Base-by-base conservation (phyloP, 2,329 filamentous ascomycete genomes). In the Colletotrichum orbiculare region DNA sequence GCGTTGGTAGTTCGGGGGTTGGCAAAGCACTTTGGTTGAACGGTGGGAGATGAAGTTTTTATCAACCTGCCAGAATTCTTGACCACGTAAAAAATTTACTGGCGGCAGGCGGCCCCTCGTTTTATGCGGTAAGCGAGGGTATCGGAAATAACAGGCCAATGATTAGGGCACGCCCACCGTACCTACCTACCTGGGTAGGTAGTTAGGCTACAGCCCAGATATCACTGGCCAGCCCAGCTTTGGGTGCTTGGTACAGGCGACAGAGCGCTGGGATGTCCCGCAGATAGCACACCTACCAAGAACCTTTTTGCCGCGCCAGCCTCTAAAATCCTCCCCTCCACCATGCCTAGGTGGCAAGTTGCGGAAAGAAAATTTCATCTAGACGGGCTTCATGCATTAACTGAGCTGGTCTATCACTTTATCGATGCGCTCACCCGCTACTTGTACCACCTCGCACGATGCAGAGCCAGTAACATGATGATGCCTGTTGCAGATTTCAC, bases 11-110 rank as follows among this genome's bases (percentile, higher is more conserved):
- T 65, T 61, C 52, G 65, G 67, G 67, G 63, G 63, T 71, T 73
- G 71, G 69, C 71, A 69, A 58, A 74, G 69, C 76, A 65, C 67
- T 67, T 65, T 69, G 64, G 69, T 70, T 73, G 72, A 72, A 53
- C 54, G 72, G 66, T 57, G 65, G 64, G 60, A 60, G 54, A 55
- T 63, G 63, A 67, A 69, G 68, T 72, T 68, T 68, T 67, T 65
- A 56, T 57, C 60, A 52, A 48, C 43, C 47, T 46, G 62, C 58
- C 47, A 49, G 64, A 66, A 60, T 64, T 64, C 54, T 64, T 41
- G 64, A 64, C 64, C 64, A 73, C 70, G 71, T 71, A 73, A 75
- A 77, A 79, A 77, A 79, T 78, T 75, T 73, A 71, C 75, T 68
- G 71, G 48, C 60, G 60, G 60, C 64, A 49, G 60, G 63, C 59